Evolutionary conservation across 441 rosid species (phyloP).

Genomic region (Jatropha multifida): DNA sequence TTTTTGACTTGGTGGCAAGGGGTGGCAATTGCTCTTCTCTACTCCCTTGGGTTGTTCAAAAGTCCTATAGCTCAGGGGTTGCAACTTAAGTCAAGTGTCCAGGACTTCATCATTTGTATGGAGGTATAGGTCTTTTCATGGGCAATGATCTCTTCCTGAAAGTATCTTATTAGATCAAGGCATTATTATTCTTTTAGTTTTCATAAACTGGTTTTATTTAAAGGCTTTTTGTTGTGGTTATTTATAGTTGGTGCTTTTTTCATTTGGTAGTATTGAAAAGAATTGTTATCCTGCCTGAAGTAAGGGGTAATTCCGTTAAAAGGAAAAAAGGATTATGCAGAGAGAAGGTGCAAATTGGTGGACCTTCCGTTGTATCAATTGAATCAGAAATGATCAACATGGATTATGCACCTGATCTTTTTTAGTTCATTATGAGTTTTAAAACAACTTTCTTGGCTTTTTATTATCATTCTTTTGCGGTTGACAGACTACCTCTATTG

Average conservation of each 20-base stretch:
- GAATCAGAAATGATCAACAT: background rate
- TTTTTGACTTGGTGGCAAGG: constrained; percentile 99
- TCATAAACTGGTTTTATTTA: background rate
- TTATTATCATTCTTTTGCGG: background rate
- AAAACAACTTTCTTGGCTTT: background rate
- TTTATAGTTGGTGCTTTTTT: background rate
- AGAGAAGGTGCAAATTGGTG: constrained; percentile 5
- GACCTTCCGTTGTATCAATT: background rate
- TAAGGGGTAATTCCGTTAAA: background rate
- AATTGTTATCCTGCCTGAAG: background rate
- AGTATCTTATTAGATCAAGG: background rate
- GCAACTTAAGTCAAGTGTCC: constrained; percentile 88
- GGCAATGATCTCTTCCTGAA: background rate
- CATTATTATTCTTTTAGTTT: background rate
- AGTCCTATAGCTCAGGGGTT: constrained; percentile 80
- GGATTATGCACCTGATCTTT: background rate
- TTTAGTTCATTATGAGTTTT: background rate
- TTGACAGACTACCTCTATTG: background rate
- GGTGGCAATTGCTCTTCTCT: constrained; percentile 90
- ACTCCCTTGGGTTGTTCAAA: constrained; percentile 80
- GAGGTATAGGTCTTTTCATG: constrained; percentile 64
- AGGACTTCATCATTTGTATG: constrained; percentile 96
- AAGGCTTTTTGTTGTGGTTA: background rate
- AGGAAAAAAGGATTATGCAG: background rate
- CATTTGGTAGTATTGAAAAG: constrained; percentile 5